A percentile compares a stretch with the other conserved stretches of the same genome.
Evolutionary conservation across 371 early-diverging fungal species (phyloP).

Genomic region (Apophysomyces elegans): DNA sequence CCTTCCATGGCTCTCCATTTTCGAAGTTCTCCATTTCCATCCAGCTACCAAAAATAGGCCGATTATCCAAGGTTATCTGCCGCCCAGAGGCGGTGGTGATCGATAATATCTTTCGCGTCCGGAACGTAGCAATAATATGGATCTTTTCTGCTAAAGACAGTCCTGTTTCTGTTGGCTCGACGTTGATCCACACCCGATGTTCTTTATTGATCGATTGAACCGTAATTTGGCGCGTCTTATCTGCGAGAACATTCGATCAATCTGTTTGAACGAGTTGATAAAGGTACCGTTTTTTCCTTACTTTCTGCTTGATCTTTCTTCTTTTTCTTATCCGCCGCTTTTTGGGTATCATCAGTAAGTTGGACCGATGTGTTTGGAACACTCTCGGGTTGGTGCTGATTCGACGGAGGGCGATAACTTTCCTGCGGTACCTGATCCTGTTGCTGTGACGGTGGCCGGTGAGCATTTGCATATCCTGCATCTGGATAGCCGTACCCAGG

Average conservation of each 20-base stretch:
- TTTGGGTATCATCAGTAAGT: background rate
- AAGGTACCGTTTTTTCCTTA: background rate
- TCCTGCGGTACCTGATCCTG: background rate
- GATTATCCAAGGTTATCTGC: constrained; percentile 40
- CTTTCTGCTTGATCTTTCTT: constrained; percentile 14
- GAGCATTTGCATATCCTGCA: background rate
- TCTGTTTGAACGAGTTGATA: too few species aligned
- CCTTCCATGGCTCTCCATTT: constrained; percentile 52
- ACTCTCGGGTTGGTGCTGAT: background rate
- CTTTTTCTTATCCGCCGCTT: constrained; percentile 4
- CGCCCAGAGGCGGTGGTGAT: constrained; percentile 48
- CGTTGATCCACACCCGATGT: constrained; percentile 51
- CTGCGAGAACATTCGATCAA: background rate
- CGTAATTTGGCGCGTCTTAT: constrained; percentile 46
- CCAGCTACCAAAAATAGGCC: constrained; percentile 48
- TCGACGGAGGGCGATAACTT: background rate
- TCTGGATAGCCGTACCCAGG: background rate
- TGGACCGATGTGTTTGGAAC: background rate
- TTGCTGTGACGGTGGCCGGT: constrained; percentile 1
- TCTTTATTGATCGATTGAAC: constrained; percentile 54
- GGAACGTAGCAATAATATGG: constrained; percentile 51
- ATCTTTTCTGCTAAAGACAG: constrained; percentile 48
- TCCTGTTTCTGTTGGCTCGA: constrained; percentile 53
- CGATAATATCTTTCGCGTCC: constrained; percentile 47
- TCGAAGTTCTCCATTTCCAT: constrained; percentile 46